Percentiles rank a stretch among this genome's conserved stretches.
These are phyloP conservation scores for Datura wrightii DNA, from an alignment of 257 asterid genomes.

Conservation along the genomic window DNA sequence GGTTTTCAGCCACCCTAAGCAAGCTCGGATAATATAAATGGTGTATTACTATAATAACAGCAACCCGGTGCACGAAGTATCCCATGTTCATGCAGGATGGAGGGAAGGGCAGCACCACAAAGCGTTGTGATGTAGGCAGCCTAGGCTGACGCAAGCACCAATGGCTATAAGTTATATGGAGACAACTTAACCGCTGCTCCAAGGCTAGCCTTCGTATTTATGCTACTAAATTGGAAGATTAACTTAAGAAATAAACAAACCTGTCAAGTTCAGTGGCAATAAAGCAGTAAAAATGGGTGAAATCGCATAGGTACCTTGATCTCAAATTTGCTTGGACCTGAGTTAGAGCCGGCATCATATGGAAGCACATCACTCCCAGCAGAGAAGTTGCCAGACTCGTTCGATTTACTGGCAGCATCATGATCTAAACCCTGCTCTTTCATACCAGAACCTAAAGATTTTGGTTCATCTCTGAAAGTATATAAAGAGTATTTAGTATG, in stretches of 20 bases:
- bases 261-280: conserved; percentile 1
- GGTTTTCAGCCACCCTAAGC: background rate
- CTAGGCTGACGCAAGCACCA: background rate
- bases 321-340: conserved; percentile 49
- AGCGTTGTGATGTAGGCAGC: background rate
- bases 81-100: too few relatives aligned
- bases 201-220: background rate
- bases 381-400: conserved; percentile 47
- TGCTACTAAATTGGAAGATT: background rate
- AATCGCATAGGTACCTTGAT: conserved; percentile 50
- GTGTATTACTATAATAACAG: background rate
- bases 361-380: conserved; percentile 41
- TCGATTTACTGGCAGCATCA: conserved; percentile 42
- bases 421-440: conserved; percentile 44
- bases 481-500: conserved; percentile 30
- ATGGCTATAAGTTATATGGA: background rate
- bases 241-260: background rate
- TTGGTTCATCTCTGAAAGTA: conserved; percentile 59
- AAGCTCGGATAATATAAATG: background rate
- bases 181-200: background rate
- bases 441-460: conserved; percentile 42
- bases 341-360: conserved; percentile 44
- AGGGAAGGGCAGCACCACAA: background rate
- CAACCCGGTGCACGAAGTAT: background rate
- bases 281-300: background rate